Evolutionary conservation across 106 monocot genomes (phyloP).

Genomic region (Triglochin maritima): DNA sequence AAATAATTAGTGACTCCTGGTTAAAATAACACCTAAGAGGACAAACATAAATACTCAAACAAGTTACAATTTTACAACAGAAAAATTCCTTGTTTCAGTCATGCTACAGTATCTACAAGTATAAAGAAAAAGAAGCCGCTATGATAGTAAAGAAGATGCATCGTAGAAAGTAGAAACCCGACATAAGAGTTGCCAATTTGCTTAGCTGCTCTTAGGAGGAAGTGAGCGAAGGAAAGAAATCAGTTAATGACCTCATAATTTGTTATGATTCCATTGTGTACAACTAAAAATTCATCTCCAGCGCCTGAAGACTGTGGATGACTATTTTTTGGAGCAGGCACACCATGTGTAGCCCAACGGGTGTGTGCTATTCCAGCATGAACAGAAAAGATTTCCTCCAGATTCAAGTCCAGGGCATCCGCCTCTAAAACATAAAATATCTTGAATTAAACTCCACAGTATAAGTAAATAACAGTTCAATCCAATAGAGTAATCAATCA

Average conservation of each 20-base stretch:
- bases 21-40: not conserved
- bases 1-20: too few species aligned
- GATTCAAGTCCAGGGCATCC: constrained; percentile 50
- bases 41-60: not conserved
- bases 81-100: too few species aligned
- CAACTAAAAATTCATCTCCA: constrained; percentile 80
- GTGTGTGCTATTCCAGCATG: constrained; percentile 99
- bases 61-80: not conserved
- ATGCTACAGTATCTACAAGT: too few species aligned
- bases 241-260: constrained; percentile 76
- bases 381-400: constrained; percentile 52
- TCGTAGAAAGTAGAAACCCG: not conserved
- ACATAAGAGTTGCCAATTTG: not conserved
- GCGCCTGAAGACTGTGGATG: constrained; percentile 87
- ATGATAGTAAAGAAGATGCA: not conserved
- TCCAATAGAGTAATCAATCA: too few species aligned
- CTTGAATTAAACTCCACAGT: too few species aligned
- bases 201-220: too few species aligned
- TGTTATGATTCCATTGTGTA: constrained; percentile 98
- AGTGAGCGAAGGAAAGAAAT: not conserved
- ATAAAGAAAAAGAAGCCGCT: too few species aligned
- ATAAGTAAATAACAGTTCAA: too few species aligned
- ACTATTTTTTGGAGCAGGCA: constrained; percentile 92
- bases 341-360: constrained; percentile 97
- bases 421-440: constrained; percentile 40